Conservation (phyloP, 2,329 filamentous ascomycete species). For the Diaporthe capsici region DNA sequence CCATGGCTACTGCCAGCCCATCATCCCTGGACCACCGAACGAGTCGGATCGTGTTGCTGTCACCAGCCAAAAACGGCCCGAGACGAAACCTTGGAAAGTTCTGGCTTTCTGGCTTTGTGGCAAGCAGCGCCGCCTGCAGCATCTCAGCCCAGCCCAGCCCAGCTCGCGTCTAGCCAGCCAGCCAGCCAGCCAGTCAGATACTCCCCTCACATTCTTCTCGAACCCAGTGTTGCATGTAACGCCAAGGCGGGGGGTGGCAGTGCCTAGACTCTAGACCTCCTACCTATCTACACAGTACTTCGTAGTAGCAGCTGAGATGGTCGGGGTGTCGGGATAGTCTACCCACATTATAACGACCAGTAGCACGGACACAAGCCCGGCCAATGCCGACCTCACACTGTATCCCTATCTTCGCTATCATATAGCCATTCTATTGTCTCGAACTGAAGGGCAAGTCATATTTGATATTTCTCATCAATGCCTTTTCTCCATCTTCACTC, state of each 20-base stretch:
- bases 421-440: not conserved
- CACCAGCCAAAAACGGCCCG: constrained; percentile 3
- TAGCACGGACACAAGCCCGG: not conserved
- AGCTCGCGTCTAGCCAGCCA: constrained; percentile 13
- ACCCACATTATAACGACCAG: not conserved
- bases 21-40: not conserved
- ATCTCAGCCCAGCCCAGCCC: not conserved
- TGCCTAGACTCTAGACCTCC: not conserved
- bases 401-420: not conserved
- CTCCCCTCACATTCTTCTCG: not conserved
- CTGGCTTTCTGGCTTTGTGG: not conserved
- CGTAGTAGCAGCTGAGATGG: not conserved
- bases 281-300: not conserved
- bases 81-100: not conserved
- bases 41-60: not conserved
- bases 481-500: not conserved
- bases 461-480: no score
- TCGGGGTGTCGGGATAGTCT: not conserved
- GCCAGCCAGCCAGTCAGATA: not conserved
- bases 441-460: not conserved
- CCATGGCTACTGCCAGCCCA: not conserved
- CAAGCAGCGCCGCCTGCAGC: constrained; percentile 4
- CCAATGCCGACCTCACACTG: not conserved
- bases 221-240: constrained; percentile 1
- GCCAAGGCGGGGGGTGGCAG: constrained; percentile 22